A percentile compares a stretch with the other conserved stretches of the same genome.
Conservation (phyloP, 2,329 filamentous ascomycete species). For the Verticillium nubilum region DNA sequence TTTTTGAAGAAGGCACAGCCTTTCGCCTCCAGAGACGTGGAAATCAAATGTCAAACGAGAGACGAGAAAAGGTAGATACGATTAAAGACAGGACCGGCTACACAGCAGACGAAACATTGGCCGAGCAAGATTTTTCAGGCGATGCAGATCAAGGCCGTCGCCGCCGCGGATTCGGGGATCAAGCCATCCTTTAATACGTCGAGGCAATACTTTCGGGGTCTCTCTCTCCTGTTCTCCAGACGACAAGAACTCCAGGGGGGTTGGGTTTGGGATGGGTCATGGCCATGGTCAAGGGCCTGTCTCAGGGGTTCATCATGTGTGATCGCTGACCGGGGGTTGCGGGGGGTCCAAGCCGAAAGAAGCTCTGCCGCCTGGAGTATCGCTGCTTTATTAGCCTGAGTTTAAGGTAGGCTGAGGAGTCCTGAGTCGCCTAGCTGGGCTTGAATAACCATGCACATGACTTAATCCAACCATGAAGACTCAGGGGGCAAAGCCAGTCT, state of each 20-base stretch:
- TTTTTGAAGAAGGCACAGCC: constrained; percentile 29
- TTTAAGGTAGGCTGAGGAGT: too few species aligned
- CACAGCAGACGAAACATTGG: constrained; percentile 12
- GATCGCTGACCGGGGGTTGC: neutral
- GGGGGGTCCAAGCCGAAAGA: neutral
- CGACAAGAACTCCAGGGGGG: neutral
- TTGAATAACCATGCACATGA: too few species aligned
- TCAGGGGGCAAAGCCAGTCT: too few species aligned
- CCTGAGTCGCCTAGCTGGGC: too few species aligned
- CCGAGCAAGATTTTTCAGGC: neutral
- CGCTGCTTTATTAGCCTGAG: too few species aligned
- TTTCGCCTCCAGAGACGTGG: constrained; percentile 7
- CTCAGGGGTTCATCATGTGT: neutral
- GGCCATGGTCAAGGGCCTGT: neutral
- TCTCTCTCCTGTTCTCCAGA: too few species aligned
- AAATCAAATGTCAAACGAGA: constrained; percentile 17
- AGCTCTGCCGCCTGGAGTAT: too few species aligned
- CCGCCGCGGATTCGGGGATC: neutral
- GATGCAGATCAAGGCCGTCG: neutral
- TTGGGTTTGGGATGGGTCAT: neutral
- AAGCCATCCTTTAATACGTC: neutral
- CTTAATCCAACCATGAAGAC: too few species aligned
- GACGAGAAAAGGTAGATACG: constrained; percentile 15
- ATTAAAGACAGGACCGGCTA: constrained; percentile 24
- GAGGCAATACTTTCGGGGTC: neutral